These are phyloP conservation scores for Sclerotinia sclerotiorum DNA, from an alignment of 2,329 filamentous ascomycete genomes.

Conservation along the genomic window DNA sequence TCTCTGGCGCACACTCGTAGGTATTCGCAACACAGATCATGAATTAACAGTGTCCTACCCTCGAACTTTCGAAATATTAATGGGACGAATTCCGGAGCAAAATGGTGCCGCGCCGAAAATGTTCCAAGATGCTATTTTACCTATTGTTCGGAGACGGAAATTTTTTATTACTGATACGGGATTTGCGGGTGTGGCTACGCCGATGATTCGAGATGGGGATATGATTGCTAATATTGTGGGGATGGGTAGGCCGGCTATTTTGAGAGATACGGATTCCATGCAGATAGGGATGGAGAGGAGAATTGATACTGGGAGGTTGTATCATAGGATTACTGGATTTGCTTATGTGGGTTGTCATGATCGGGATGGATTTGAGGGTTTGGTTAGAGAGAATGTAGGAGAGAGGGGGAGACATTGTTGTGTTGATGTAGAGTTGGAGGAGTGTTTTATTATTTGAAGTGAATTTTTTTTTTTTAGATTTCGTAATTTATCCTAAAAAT, in stretches of 20 bases:
- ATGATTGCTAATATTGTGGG: background rate
- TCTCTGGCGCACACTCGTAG: slow-evolving; percentile 6
- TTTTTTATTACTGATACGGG: slow-evolving; percentile 14
- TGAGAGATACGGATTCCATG: background rate
- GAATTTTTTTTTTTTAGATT: no score
- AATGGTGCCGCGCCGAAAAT: slow-evolving; percentile 3
- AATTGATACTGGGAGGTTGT: background rate
- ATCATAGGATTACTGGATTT: slow-evolving; percentile 10
- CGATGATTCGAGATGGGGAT: slow-evolving; percentile 8
- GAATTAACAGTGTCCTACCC: background rate
- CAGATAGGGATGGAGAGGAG: background rate
- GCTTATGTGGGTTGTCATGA: slow-evolving; percentile 15
- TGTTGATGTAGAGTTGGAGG: background rate
- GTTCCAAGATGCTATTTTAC: slow-evolving; percentile 10
- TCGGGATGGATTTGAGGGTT: background rate
- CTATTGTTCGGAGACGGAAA: background rate
- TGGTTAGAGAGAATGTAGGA: background rate
- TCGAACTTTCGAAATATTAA: slow-evolving; percentile 3
- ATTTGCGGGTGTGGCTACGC: slow-evolving; percentile 3
- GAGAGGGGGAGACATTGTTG: background rate
- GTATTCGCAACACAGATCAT: slow-evolving; percentile 15
- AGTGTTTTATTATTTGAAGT: background rate
- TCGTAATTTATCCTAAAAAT: no score
- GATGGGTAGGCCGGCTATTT: background rate
- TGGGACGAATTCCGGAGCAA: background rate